Percentiles rank a stretch among this genome's conserved stretches.
phyloP scores from a whole-genome alignment of 306 rosid genomes.

The Albizia julibrissin region DNA sequence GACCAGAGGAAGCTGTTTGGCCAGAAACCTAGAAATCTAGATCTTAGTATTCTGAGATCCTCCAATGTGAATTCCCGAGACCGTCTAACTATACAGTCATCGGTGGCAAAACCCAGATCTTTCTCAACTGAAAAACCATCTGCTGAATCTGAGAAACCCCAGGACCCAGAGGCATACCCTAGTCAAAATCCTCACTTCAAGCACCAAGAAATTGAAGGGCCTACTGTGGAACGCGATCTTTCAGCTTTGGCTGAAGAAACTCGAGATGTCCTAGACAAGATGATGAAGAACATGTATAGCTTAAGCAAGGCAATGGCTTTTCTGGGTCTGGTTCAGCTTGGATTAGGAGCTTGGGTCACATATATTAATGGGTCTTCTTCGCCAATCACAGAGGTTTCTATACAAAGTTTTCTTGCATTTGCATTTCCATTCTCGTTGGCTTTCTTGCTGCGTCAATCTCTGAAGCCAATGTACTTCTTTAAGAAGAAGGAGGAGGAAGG shows the following conservation, averaged over 20 bases:
- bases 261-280: constrained; percentile 49
- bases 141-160: constrained; percentile 47
- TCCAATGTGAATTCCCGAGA: neutral
- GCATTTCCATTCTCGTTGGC: constrained; percentile 78
- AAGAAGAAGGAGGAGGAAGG: constrained; percentile 72
- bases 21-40: neutral
- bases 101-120: constrained; percentile 32
- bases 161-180: constrained; percentile 48
- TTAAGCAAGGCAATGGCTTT: constrained; percentile 58
- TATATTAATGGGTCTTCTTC: constrained; percentile 41
- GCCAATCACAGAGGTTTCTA: constrained; percentile 49
- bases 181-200: constrained; percentile 67
- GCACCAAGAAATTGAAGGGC: constrained; percentile 96
- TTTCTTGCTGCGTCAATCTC: constrained; percentile 59
- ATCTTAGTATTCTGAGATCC: neutral
- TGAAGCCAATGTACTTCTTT: constrained; percentile 59
- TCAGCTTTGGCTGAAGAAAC: constrained; percentile 72
- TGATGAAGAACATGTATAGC: constrained; percentile 62
- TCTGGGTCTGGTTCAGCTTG: constrained; percentile 67
- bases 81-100: neutral
- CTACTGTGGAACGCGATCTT: constrained; percentile 83
- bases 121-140: constrained; percentile 49
- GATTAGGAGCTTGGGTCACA: constrained; percentile 75
- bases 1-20: neutral
- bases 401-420: constrained; percentile 70